These are phyloP conservation scores for Lignosus rhinocerotis DNA, from an alignment of 1,284 basidiomycete genomes.

Conservation along the genomic window DNA sequence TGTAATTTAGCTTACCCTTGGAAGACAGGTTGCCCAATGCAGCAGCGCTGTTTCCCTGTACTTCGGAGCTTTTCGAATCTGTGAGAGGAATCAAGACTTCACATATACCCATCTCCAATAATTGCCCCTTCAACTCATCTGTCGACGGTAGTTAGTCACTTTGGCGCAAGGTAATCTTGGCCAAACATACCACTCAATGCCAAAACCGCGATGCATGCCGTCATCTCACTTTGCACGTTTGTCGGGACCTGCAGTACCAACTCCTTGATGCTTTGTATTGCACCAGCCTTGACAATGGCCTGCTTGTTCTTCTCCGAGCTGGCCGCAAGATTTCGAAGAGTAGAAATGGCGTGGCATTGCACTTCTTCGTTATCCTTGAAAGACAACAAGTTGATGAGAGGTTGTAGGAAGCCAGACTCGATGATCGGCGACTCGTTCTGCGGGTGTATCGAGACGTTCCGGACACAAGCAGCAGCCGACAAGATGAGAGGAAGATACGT, in stretches of 20 bases:
- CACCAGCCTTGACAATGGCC: conserved; percentile 97
- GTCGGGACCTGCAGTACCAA: conserved; percentile 93
- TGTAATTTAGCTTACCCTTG: conserved; percentile 61
- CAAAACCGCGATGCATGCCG: conserved; percentile 94
- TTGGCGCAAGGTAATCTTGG: not conserved
- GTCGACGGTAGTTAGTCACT: conserved; percentile 15
- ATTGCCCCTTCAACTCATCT: conserved; percentile 94
- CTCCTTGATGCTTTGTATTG: conserved; percentile 98
- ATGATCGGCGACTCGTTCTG: conserved; percentile 99
- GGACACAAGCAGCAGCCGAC: conserved; percentile 97
- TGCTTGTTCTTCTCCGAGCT: conserved; percentile 99
- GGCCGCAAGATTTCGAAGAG: conserved; percentile 94
- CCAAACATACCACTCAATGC: conserved; percentile 78
- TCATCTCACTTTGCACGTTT: conserved; percentile 99
- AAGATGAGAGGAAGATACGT: conserved; percentile 99
- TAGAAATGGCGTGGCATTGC: conserved; percentile 99
- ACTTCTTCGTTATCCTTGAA: conserved; percentile 99
- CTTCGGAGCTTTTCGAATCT: conserved; percentile 94
- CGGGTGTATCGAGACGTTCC: conserved; percentile 99
- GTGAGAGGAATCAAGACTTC: conserved; percentile 97
- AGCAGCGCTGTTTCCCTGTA: conserved; percentile 98
- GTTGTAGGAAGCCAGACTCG: conserved; percentile 95
- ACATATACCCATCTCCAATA: conserved; percentile 98
- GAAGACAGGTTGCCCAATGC: conserved; percentile 97
- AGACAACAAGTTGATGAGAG: conserved; percentile 92